These are phyloP conservation scores for Calamus simplicifolius DNA, from an alignment of 176 grass and related monocot genomes.

Conservation along the genomic window DNA sequence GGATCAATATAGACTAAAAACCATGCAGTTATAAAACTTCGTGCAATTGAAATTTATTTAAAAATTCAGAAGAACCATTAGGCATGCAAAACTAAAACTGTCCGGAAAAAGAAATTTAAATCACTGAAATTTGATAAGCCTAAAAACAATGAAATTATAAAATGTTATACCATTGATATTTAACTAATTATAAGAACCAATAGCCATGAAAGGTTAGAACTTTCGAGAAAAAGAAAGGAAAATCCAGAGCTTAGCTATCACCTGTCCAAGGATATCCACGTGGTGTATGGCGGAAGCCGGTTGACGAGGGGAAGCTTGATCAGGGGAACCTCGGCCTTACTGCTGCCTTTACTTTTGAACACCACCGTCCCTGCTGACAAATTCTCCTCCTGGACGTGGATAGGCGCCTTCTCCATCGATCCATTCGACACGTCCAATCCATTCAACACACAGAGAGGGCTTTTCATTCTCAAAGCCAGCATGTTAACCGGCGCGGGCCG, in stretches of 20 bases:
- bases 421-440: constrained; percentile 45
- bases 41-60: too few species aligned
- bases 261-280: constrained; percentile 98
- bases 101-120: constrained; percentile 17
- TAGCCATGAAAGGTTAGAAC: too few species aligned
- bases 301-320: constrained; percentile 69
- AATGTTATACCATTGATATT: too few species aligned
- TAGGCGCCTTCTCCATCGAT: constrained; percentile 49
- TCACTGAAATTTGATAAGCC: too few species aligned
- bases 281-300: constrained; percentile 79
- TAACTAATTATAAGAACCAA: too few species aligned
- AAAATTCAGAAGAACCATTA: not conserved
- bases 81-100: constrained; percentile 14
- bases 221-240: constrained; percentile 17
- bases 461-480: constrained; percentile 51
- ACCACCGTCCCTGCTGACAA: constrained; percentile 33
- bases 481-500: constrained; percentile 26
- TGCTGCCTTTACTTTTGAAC: constrained; percentile 25
- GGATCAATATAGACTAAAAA: too few species aligned
- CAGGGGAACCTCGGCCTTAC: constrained; percentile 39
- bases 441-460: constrained; percentile 28
- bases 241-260: constrained; percentile 11
- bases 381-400: constrained; percentile 65
- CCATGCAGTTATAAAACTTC: too few species aligned
- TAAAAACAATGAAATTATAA: too few species aligned